Base-by-base conservation (phyloP, 345 rosid species). In the Salix arbutifolia region DNA sequence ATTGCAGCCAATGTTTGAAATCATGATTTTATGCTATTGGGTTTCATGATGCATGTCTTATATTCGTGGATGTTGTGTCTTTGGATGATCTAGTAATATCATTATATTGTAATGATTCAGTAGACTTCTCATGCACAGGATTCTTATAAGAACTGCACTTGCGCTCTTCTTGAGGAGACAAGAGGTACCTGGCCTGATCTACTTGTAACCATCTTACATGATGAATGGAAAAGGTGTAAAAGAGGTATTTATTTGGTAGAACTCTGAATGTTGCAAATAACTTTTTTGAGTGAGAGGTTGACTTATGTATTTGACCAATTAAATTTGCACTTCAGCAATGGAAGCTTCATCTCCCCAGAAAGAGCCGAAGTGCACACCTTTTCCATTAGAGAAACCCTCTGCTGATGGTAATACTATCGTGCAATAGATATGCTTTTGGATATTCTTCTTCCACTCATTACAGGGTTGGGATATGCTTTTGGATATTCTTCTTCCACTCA, bases 161-260 rank as follows among this genome's bases (percentile, higher is more conserved):
- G 42, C 75, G 84, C 86, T 65, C 83, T 96, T 84, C 61, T 77
- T 46, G 81, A 67, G 87, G 97, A 94, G 88, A 83, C 79, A 40
- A 89, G 84, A 86, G 97, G 99, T 76, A 74, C 69, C 77, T 96
- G 99, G 99, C 78, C 86, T n/a, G 99, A 96, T 88, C 84, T 89
- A 71, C 88, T 96, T 76, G 68, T 90, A 77, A 82, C 83, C 3
- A 91, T 92, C 69, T 81, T 96, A 37, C 78, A 84, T 85, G 90
- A 91, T 87, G 98, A 94, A 86, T 96, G 99, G 99, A 91, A 88
- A 80, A 90, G 88, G 82, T 96, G 99, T 89, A 96, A 94, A 88
- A 87, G 88, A 90, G 99, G 99, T 87, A 89, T 74, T 70, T 87
- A 89, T 74, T 70, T 83, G 42, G 61, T 62, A 21, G 70, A 67